Evolutionary conservation across 345 rosid genomes (phyloP).

Genomic region (Rhizophora apiculata): DNA sequence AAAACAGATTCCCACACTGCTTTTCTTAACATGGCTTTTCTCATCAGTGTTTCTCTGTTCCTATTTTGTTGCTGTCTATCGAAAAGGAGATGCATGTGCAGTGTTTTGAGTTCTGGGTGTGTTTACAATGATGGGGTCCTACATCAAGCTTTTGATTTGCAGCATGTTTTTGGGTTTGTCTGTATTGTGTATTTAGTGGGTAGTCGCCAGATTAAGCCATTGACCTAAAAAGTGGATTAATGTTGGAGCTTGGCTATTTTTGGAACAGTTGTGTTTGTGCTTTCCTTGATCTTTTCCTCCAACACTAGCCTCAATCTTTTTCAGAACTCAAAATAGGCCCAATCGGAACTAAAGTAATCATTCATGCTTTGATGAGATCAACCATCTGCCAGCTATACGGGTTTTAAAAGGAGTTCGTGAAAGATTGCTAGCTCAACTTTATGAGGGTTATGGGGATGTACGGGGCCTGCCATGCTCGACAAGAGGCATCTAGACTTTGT

Average conservation of each 20-base stretch:
- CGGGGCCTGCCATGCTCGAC: not conserved
- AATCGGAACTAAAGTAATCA: slow-evolving; percentile 16
- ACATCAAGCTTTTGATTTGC: slow-evolving; percentile 25
- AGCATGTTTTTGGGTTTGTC: slow-evolving; percentile 12
- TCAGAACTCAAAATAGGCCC: slow-evolving; percentile 6
- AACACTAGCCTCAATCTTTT: slow-evolving; percentile 6
- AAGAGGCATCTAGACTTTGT: too few relatives aligned
- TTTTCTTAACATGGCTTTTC: slow-evolving; percentile 9
- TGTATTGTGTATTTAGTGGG: slow-evolving; percentile 5
- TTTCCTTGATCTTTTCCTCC: slow-evolving; percentile 1
- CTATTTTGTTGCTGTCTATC: slow-evolving; percentile 19
- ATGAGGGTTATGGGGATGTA: not conserved
- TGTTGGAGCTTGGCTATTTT: slow-evolving; percentile 21
- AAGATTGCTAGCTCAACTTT: not conserved
- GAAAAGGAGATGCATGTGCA: slow-evolving; percentile 21
- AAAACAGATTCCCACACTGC: slow-evolving; percentile 6
- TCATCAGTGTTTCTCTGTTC: slow-evolving; percentile 15
- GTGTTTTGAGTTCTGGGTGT: slow-evolving; percentile 5
- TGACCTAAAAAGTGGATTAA: slow-evolving; percentile 17
- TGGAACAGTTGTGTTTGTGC: slow-evolving; percentile 16
- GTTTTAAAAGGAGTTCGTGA: not conserved
- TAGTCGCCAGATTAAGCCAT: slow-evolving; percentile 14
- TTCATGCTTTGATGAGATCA: slow-evolving; percentile 9
- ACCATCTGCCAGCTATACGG: slow-evolving; percentile 16
- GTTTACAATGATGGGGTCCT: slow-evolving; percentile 28